These are phyloP conservation scores for Phytophthora cactorum DNA, from an alignment of 352 stramenopile genomes.

Conservation along the genomic window DNA sequence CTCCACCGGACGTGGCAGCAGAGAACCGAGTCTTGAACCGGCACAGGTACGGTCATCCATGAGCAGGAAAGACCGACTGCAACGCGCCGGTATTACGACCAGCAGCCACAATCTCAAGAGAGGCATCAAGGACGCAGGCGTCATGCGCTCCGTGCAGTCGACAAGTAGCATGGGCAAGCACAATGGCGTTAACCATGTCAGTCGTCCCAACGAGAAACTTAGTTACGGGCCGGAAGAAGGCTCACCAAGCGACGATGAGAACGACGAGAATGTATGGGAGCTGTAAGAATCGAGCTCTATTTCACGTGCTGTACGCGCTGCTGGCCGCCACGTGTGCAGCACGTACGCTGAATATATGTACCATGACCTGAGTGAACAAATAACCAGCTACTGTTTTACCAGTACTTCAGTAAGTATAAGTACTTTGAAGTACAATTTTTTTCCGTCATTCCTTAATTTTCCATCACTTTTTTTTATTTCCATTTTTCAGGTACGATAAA, in stretches of 20 bases:
- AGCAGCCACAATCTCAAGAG: constrained; percentile 29
- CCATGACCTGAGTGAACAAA: constrained; percentile 4
- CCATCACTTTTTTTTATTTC: neutral
- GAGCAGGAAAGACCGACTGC: constrained; percentile 25
- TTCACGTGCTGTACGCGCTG: constrained; percentile 14
- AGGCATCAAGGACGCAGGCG: constrained; percentile 22
- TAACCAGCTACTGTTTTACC: too few relatives aligned
- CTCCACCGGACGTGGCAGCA: constrained; percentile 18
- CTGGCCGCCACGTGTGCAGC: neutral
- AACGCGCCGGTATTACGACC: constrained; percentile 27
- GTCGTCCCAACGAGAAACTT: constrained; percentile 25
- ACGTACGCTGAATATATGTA: constrained; percentile 22
- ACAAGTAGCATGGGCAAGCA: constrained; percentile 27
- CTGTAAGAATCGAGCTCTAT: constrained; percentile 21
- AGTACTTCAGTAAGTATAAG: too few relatives aligned
- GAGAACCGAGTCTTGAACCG: constrained; percentile 24
- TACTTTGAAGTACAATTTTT: too few relatives aligned
- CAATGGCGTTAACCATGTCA: neutral
- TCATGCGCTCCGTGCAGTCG: constrained; percentile 29
- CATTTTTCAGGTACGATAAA: neutral
- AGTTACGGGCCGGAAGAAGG: constrained; percentile 22
- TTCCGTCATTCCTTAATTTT: too few relatives aligned
- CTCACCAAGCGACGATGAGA: constrained; percentile 19
- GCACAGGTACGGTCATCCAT: constrained; percentile 13
- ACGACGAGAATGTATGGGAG: constrained; percentile 43